A percentile compares a stretch with the other conserved stretches of the same genome.
Evolutionary conservation across 2,329 filamentous ascomycete genomes (phyloP).

Genomic region (Aspergillus sp.): DNA sequence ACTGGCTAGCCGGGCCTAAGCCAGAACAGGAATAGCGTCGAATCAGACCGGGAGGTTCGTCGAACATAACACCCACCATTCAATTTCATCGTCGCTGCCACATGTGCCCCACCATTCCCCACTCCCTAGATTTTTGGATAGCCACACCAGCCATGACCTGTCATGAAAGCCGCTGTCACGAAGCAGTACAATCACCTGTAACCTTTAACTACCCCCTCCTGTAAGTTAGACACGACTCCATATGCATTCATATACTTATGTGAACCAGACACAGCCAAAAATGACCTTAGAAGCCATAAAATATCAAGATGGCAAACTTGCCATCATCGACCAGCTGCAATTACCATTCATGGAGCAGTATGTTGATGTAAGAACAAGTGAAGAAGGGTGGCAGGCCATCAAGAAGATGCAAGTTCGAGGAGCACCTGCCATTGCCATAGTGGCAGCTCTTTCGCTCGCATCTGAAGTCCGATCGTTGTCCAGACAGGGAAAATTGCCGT

Average conservation of each 20-base stretch:
- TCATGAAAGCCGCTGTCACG: no score
- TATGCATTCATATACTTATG: background rate
- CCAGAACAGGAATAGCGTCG: no score
- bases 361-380: conserved; percentile 52
- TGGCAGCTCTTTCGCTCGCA: conserved; percentile 85
- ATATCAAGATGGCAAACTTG: conserved; percentile 56
- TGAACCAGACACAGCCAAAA: background rate
- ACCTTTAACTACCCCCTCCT: no score
- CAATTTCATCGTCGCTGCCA: no score
- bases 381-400: conserved; percentile 66
- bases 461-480: conserved; percentile 68
- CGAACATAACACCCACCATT: no score
- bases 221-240: no score
- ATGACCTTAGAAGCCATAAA: conserved; percentile 63
- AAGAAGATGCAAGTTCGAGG: conserved; percentile 67
- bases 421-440: conserved; percentile 94
- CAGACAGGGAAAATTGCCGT: conserved; percentile 41
- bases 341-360: conserved; percentile 61
- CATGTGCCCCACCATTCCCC: no score
- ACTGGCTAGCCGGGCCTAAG: no score
- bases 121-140: no score
- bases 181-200: no score
- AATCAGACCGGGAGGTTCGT: no score
- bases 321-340: conserved; percentile 64
- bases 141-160: no score